Conservation (phyloP, 495 filamentous ascomycete species). For the Parachaetomium inaequale region DNA sequence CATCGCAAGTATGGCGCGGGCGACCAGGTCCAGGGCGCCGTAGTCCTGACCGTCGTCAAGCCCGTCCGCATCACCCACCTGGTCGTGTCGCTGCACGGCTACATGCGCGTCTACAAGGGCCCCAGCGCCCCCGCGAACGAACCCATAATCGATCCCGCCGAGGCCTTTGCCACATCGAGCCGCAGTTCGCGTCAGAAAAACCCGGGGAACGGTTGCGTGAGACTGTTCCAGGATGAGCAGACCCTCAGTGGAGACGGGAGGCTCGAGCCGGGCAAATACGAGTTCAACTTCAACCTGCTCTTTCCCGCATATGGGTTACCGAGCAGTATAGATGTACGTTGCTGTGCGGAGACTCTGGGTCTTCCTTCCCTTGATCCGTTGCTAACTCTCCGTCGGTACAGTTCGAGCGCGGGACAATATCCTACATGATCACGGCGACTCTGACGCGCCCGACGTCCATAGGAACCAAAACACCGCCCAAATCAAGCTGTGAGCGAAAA, state of each 20-base stretch:
- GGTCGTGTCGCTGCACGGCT: conserved; percentile 80
- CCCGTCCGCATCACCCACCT: conserved; percentile 87
- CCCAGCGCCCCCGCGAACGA: conserved; percentile 62
- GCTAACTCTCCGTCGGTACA: conserved; percentile 39
- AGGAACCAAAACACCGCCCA: conserved; percentile 50
- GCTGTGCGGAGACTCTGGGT: conserved; percentile 1
- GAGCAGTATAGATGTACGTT: conserved; percentile 89
- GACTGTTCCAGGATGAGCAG: conserved; percentile 85
- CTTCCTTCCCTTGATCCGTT: background rate
- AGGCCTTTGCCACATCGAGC: conserved; percentile 41
- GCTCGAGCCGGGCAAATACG: conserved; percentile 78
- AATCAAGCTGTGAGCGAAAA: conserved; percentile 71
- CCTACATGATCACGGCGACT: conserved; percentile 84
- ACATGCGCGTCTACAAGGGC: conserved; percentile 81
- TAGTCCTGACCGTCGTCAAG: conserved; percentile 76
- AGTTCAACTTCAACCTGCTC: conserved; percentile 87
- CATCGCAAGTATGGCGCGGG: conserved; percentile 76
- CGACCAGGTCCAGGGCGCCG: conserved; percentile 63
- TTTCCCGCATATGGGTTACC: conserved; percentile 75
- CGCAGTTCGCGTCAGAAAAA: conserved; percentile 59
- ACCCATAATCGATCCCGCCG: conserved; percentile 42
- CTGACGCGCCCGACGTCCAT: conserved; percentile 87
- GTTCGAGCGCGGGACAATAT: conserved; percentile 94
- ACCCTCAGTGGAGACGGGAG: conserved; percentile 88
- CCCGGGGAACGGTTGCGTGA: conserved; percentile 75